Evolutionary conservation across 805 yeast genomes (phyloP).

Genomic region (Debaryomyces tyrocola): DNA sequence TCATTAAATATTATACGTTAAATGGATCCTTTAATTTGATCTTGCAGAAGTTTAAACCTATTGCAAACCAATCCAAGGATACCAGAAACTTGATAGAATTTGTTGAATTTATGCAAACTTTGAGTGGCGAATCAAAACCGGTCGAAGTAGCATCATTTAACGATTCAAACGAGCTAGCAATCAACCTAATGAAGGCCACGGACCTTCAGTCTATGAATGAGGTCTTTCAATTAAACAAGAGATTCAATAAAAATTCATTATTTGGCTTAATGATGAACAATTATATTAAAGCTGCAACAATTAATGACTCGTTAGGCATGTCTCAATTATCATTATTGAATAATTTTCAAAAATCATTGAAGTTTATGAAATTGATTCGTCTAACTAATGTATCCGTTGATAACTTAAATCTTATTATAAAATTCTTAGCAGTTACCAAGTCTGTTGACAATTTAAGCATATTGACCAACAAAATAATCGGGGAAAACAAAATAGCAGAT

Average conservation of each 20-base stretch:
- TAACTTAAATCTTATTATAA: slow-evolving; percentile 23
- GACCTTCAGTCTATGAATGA: slow-evolving; percentile 15
- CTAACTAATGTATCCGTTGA: slow-evolving; percentile 18
- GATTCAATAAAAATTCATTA: background rate
- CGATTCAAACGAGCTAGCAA: slow-evolving; percentile 1
- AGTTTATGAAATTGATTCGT: slow-evolving; percentile 21
- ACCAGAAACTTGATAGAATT: slow-evolving; percentile 16
- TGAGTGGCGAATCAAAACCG: slow-evolving; percentile 6
- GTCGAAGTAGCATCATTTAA: background rate
- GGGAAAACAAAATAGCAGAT: slow-evolving; percentile 12
- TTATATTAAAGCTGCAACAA: slow-evolving; percentile 15
- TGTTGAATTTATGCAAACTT: slow-evolving; percentile 19
- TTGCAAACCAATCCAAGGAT: slow-evolving; percentile 11
- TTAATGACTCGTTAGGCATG: slow-evolving; percentile 1
- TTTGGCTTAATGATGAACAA: slow-evolving; percentile 5
- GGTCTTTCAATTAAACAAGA: slow-evolving; percentile 8
- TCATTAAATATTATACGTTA: slow-evolving; percentile 23
- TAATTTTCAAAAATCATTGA: slow-evolving; percentile 23
- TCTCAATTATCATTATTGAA: slow-evolving; percentile 3
- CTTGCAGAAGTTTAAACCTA: slow-evolving; percentile 14
- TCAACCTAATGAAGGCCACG: slow-evolving; percentile 6
- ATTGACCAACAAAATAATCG: slow-evolving; percentile 25
- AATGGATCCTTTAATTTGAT: slow-evolving; percentile 18
- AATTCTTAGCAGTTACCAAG: slow-evolving; percentile 22
- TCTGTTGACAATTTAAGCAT: slow-evolving; percentile 24